Conservation (phyloP, 768 basidiomycete species). For the Tylopilus plumbeoviolaceoides region DNA sequence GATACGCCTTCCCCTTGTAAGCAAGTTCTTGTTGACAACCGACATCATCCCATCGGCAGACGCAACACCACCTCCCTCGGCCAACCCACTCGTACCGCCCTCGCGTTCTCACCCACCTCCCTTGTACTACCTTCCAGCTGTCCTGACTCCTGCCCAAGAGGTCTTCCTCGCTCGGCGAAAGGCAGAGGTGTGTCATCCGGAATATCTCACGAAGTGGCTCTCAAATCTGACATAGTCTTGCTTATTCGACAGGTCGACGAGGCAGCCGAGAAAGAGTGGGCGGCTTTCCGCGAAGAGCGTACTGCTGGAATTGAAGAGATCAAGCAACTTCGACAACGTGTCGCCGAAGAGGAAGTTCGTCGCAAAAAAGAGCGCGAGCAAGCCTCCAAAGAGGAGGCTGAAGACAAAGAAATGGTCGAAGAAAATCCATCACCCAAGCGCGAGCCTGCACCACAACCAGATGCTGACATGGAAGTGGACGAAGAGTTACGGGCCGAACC, state of each 20-base stretch:
- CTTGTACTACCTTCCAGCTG: conserved; percentile 69
- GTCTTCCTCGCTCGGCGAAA: conserved; percentile 59
- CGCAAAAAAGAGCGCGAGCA: conserved; percentile 40
- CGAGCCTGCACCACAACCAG: conserved; percentile 20
- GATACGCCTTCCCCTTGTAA: conserved; percentile 64
- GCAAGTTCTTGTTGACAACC: conserved; percentile 73
- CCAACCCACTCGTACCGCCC: conserved; percentile 42
- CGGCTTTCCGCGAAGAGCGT: conserved; percentile 58
- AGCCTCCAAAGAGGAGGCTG: conserved; percentile 29
- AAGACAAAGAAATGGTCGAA: conserved; percentile 35
- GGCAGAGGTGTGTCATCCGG: conserved; percentile 46
- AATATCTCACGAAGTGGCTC: not conserved
- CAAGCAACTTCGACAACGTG: conserved; percentile 54
- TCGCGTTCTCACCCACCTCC: conserved; percentile 71
- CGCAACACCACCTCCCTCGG: conserved; percentile 25
- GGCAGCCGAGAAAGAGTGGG: conserved; percentile 68
- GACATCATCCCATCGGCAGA: conserved; percentile 52
- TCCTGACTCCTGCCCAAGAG: conserved; percentile 67
- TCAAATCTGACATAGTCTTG: not conserved
- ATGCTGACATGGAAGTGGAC: conserved; percentile 34
- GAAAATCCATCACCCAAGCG: conserved; percentile 18
- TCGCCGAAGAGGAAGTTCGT: conserved; percentile 60
- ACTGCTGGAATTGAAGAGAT: conserved; percentile 58
- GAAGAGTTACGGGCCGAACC: conserved; percentile 32
- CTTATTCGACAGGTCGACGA: conserved; percentile 46